A percentile compares a stretch with the other conserved stretches of the same genome.
Conservation (phyloP, 305 asterid genomes). For the Nicotiana rustica region DNA sequence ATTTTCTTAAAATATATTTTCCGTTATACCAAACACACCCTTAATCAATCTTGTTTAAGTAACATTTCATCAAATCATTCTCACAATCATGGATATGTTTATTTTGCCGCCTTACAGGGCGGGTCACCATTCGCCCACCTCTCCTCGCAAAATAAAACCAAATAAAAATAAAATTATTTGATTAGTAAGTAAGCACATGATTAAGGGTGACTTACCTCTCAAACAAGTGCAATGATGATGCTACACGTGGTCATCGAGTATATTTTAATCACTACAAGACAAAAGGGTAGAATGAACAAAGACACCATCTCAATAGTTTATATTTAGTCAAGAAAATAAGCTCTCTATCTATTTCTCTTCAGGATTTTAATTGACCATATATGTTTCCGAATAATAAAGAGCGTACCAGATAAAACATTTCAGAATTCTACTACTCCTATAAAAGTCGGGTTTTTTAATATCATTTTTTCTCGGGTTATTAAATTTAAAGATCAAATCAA, state of each 20-base stretch:
- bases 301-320: neutral
- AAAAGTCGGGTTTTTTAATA: no score
- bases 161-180: neutral
- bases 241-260: neutral
- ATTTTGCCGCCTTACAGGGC: neutral
- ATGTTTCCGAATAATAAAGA: no score
- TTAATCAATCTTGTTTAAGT: neutral
- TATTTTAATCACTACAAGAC: neutral
- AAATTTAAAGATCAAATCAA: no score
- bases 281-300: neutral
- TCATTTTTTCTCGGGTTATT: no score
- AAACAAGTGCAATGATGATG: neutral
- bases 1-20: no score
- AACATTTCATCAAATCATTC: neutral
- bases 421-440: neutral
- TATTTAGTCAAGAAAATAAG: no score
- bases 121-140: neutral
- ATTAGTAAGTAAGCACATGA: neutral
- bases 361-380: neutral
- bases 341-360: neutral
- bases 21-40: no score
- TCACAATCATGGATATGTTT: no score
- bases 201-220: no score
- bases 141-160: neutral
- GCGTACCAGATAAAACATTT: neutral